Percentiles rank a stretch among this genome's conserved stretches.
Conservation (phyloP, 2,329 filamentous ascomycete species). For the Botrytis sinoallii region DNA sequence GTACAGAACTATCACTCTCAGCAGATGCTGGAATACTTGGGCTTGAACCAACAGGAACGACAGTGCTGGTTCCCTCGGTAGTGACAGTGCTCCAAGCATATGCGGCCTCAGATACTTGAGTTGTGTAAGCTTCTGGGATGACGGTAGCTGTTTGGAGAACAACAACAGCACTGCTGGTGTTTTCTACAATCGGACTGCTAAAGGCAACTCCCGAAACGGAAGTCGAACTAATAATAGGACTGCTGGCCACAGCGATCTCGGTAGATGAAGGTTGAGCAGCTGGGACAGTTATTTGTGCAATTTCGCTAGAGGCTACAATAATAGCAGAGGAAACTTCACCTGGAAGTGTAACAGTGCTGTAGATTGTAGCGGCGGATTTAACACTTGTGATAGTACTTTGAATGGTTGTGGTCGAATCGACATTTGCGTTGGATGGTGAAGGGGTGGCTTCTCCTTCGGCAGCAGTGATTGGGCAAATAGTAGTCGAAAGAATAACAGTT, state of each 20-base stretch:
- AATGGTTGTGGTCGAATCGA: background rate
- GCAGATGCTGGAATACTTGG: background rate
- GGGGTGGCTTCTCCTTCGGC: background rate
- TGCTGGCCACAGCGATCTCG: background rate
- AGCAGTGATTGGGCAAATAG: constrained; percentile 10
- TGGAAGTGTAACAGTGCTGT: constrained; percentile 8
- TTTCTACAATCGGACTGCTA: constrained; percentile 2
- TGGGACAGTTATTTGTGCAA: background rate
- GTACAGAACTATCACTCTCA: background rate
- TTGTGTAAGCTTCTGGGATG: constrained; percentile 7
- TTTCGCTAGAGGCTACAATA: background rate
- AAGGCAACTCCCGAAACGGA: background rate
- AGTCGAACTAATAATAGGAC: background rate
- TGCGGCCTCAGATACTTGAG: background rate
- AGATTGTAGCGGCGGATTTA: background rate
- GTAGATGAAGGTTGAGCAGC: background rate
- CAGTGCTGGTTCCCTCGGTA: constrained; percentile 1
- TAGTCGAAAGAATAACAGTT: constrained; percentile 16
- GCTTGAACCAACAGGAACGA: background rate
- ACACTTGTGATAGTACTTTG: background rate
- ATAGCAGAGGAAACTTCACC: background rate
- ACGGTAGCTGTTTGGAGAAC: background rate
- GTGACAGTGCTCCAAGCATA: constrained; percentile 11
- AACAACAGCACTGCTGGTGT: background rate
- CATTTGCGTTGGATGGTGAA: background rate